phyloP scores from a whole-genome alignment of 345 rosid species.

The Rhodamnia argentea region DNA sequence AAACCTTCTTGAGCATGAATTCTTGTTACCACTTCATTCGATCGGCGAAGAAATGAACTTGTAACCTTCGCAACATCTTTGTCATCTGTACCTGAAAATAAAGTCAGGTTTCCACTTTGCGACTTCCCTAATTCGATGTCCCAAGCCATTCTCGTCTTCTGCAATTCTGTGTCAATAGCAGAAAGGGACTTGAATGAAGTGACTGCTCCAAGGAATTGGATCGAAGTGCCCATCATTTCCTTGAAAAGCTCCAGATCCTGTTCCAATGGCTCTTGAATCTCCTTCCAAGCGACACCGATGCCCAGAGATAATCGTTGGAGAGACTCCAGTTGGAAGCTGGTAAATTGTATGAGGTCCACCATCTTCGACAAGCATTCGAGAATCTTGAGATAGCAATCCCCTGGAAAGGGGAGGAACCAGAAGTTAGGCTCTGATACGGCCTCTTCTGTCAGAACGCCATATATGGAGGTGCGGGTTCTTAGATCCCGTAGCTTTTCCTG shows the following conservation, averaged over 20 bases:
- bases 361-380: slow-evolving; percentile 26
- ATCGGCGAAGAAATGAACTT: slow-evolving; percentile 25
- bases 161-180: slow-evolving; percentile 18
- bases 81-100: slow-evolving; percentile 12
- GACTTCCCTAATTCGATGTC: slow-evolving; percentile 45
- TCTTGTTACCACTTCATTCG: slow-evolving; percentile 12
- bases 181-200: slow-evolving; percentile 16
- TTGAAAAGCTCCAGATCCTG: slow-evolving; percentile 29
- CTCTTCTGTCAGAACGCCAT: slow-evolving; percentile 30
- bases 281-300: slow-evolving; percentile 19
- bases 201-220: slow-evolving; percentile 32
- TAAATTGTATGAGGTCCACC: slow-evolving; percentile 31
- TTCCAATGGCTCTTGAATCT: slow-evolving; percentile 11
- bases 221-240: slow-evolving; percentile 20
- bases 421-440: slow-evolving; percentile 49
- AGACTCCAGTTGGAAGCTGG: slow-evolving; percentile 15
- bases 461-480: slow-evolving; percentile 12
- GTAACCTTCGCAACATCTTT: slow-evolving; percentile 23
- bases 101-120: slow-evolving; percentile 3
- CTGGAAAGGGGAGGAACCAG: slow-evolving; percentile 39
- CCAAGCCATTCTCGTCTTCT: slow-evolving; percentile 18
- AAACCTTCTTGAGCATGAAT: slow-evolving; percentile 20
- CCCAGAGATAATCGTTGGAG: slow-evolving; percentile 17
- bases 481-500: slow-evolving; percentile 23
- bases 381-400: slow-evolving; percentile 25